Evolutionary conservation across 768 basidiomycete species (phyloP).

Genomic region (Trametes cinnabarina): DNA sequence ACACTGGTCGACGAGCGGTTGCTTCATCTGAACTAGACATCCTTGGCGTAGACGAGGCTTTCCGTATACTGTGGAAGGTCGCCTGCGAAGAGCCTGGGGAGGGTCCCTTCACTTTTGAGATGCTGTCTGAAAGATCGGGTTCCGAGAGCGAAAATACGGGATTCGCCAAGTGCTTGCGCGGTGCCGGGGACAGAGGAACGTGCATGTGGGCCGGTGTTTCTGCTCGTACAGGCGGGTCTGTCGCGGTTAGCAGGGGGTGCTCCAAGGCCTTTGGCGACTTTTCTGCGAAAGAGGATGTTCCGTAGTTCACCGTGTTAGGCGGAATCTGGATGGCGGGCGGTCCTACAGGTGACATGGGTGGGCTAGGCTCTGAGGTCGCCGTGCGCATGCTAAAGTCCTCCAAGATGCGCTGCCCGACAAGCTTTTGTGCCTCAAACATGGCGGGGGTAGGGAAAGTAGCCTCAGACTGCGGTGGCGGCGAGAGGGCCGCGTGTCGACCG

Average conservation of each 20-base stretch:
- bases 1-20: background rate
- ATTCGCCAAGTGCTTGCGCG: slow-evolving; percentile 49
- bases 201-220: slow-evolving; percentile 61
- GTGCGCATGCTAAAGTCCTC: slow-evolving; percentile 7
- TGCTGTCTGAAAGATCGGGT: slow-evolving; percentile 42
- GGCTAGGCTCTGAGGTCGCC: background rate
- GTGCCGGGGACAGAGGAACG: slow-evolving; percentile 65
- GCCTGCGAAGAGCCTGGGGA: slow-evolving; percentile 14
- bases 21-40: slow-evolving; percentile 18
- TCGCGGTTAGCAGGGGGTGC: slow-evolving; percentile 6
- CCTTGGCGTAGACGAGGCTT: slow-evolving; percentile 23
- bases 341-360: slow-evolving; percentile 1
- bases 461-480: slow-evolving; percentile 16
- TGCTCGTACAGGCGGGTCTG: slow-evolving; percentile 49
- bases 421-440: background rate
- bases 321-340: background rate
- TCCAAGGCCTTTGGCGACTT: slow-evolving; percentile 4
- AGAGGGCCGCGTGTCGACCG: slow-evolving; percentile 11
- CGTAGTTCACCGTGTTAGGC: background rate
- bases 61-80: slow-evolving; percentile 25
- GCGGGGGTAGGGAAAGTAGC: slow-evolving; percentile 8
- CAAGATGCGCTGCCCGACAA: slow-evolving; percentile 16
- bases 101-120: slow-evolving; percentile 9
- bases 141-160: slow-evolving; percentile 58
- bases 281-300: background rate